Percentiles rank a stretch among this genome's conserved stretches.
Evolutionary conservation across 75 land plant genomes (phyloP).

Genomic region (Adiantum capillusveneris): DNA sequence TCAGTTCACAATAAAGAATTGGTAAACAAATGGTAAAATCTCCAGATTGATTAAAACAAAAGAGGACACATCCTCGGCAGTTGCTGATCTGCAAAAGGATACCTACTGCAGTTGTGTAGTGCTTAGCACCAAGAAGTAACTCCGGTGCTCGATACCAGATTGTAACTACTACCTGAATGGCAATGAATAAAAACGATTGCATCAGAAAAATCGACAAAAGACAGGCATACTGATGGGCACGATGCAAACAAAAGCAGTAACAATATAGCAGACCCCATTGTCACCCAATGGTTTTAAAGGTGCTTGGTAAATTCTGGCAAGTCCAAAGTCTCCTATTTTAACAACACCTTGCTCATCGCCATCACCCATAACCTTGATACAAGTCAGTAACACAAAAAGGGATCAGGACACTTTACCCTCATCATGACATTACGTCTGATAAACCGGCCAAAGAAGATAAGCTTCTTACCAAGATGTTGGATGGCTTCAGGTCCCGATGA

Average conservation of each 20-base stretch:
- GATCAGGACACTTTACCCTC: too few species aligned
- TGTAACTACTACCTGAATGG: conserved; percentile 74
- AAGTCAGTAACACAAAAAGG: too few species aligned
- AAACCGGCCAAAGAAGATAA: background rate
- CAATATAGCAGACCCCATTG: conserved; percentile 53
- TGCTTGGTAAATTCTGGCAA: conserved; percentile 89
- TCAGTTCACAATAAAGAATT: too few species aligned
- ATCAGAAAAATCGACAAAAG: background rate
- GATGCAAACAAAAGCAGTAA: background rate
- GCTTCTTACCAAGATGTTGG: conserved; percentile 73
- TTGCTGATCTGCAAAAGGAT: conserved; percentile 28
- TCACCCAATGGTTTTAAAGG: conserved; percentile 84
- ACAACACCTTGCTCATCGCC: conserved; percentile 95
- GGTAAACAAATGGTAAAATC: too few species aligned
- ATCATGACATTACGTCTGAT: too few species aligned
- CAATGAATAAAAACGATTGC: background rate
- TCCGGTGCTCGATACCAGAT: conserved; percentile 99
- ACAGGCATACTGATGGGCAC: background rate
- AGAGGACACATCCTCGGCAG: too few species aligned
- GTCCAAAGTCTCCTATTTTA: conserved; percentile 97
- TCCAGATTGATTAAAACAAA: too few species aligned
- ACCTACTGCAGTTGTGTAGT: conserved; percentile 97
- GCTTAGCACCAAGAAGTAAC: conserved; percentile 87
- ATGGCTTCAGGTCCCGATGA: conserved; percentile 91
- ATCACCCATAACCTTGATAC: conserved; percentile 77